A percentile compares a stretch with the other conserved stretches of the same genome.
Conservation (phyloP, 192 early-diverging fungal species). For the Kickxella alabastrina region DNA sequence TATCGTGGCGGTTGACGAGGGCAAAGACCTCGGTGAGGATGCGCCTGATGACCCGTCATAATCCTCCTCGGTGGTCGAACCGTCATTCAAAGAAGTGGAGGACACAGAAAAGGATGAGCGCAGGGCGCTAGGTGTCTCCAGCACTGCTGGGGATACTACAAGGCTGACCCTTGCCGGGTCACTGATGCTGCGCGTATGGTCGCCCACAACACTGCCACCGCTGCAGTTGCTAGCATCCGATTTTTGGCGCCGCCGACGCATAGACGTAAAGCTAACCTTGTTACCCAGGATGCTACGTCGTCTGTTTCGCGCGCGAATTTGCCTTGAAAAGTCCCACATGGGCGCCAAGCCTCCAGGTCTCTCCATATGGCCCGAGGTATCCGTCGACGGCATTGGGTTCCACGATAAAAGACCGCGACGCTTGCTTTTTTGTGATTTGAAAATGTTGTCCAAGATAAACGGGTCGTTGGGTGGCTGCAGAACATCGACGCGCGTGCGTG, state of each 20-base stretch:
- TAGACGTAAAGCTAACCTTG: conserved; percentile 37
- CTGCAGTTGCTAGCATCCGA: background rate
- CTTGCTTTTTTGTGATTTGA: conserved; percentile 44
- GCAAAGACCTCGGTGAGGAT: background rate
- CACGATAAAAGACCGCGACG: conserved; percentile 45
- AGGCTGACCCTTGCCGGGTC: conserved; percentile 34
- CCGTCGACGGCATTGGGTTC: conserved; percentile 22
- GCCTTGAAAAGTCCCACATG: conserved; percentile 32
- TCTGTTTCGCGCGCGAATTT: conserved; percentile 26
- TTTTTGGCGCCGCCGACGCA: conserved; percentile 20
- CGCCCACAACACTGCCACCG: background rate
- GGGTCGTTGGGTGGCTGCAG: conserved; percentile 46
- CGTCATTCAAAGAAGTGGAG: background rate
- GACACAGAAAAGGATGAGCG: conserved; percentile 8
- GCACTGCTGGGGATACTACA: conserved; percentile 1
- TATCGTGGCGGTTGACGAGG: background rate
- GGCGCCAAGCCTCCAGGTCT: conserved; percentile 1
- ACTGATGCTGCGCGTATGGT: conserved; percentile 12
- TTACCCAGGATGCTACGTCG: conserved; percentile 45
- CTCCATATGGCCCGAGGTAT: background rate
- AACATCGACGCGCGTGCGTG: conserved; percentile 24
- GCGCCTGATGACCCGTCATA: background rate
- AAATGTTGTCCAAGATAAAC: conserved; percentile 48
- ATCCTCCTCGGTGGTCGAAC: background rate
- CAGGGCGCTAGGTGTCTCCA: conserved; percentile 5